These are phyloP conservation scores for Eucalyptus tenuipes DNA, from an alignment of 345 rosid genomes.

Conservation along the genomic window DNA sequence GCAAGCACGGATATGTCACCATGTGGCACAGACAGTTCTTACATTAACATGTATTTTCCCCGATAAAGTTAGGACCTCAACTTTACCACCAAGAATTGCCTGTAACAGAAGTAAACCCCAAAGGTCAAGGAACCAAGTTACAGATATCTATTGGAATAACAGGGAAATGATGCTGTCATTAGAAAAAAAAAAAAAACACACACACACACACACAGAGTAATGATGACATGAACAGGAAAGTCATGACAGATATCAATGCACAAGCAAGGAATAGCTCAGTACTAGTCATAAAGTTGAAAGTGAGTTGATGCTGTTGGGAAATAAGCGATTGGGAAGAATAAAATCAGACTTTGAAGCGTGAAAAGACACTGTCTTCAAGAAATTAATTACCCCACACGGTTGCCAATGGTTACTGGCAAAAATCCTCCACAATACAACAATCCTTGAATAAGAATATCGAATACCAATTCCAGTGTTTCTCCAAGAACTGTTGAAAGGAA, in stretches of 20 bases:
- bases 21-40: neutral
- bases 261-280: neutral
- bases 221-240: neutral
- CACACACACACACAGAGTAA: neutral
- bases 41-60: constrained; percentile 60
- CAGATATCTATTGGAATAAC: neutral
- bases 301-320: neutral
- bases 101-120: constrained; percentile 15
- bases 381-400: too few species aligned
- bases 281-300: neutral
- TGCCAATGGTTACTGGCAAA: too few species aligned
- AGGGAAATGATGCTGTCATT: neutral
- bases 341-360: too few species aligned
- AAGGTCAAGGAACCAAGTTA: neutral
- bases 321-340: too few species aligned
- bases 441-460: too few species aligned
- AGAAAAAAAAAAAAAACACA: neutral
- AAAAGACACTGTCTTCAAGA: too few species aligned
- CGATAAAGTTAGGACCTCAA: constrained; percentile 68
- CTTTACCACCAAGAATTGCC: constrained; percentile 84
- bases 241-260: neutral
- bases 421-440: too few species aligned
- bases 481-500: too few species aligned
- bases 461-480: too few species aligned
- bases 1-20: neutral